Evolutionary conservation across 768 basidiomycete species (phyloP).

Genomic region (Lactarius evosmus): DNA sequence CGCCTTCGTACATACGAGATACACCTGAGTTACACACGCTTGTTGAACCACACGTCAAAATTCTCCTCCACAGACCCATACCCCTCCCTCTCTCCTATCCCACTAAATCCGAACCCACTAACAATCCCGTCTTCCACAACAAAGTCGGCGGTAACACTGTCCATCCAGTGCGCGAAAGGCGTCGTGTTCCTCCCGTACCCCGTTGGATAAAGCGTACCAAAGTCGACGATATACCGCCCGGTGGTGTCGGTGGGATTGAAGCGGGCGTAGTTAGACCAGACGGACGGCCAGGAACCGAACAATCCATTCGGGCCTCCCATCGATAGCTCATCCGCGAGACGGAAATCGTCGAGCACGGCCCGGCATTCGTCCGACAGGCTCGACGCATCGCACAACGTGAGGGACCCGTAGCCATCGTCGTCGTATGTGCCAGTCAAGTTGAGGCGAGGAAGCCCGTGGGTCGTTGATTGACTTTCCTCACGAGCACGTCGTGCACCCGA

Average conservation of each 20-base stretch:
- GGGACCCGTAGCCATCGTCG: not conserved
- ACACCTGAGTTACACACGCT: no score
- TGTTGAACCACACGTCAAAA: slow-evolving; percentile 1
- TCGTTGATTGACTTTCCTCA: not conserved
- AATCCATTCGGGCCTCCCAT: not conserved
- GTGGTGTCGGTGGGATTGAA: not conserved
- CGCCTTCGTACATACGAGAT: no score
- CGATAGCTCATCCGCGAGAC: not conserved
- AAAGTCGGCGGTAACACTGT: not conserved
- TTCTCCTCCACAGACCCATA: not conserved
- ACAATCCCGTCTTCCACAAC: not conserved
- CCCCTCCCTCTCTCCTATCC: not conserved
- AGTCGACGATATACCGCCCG: not conserved
- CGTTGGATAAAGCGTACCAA: not conserved
- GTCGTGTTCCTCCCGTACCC: slow-evolving; percentile 6
- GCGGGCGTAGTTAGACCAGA: slow-evolving; percentile 2
- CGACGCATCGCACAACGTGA: not conserved
- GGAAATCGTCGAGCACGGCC: slow-evolving; percentile 3
- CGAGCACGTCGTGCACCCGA: not conserved
- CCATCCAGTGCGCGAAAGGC: not conserved
- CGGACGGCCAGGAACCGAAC: not conserved
- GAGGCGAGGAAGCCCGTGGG: not conserved
- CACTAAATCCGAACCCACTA: no score
- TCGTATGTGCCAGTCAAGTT: slow-evolving; percentile 1
- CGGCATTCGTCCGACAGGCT: not conserved